Conservation (phyloP, 352 stramenopile species). For the Phytopythium aichiense region DNA sequence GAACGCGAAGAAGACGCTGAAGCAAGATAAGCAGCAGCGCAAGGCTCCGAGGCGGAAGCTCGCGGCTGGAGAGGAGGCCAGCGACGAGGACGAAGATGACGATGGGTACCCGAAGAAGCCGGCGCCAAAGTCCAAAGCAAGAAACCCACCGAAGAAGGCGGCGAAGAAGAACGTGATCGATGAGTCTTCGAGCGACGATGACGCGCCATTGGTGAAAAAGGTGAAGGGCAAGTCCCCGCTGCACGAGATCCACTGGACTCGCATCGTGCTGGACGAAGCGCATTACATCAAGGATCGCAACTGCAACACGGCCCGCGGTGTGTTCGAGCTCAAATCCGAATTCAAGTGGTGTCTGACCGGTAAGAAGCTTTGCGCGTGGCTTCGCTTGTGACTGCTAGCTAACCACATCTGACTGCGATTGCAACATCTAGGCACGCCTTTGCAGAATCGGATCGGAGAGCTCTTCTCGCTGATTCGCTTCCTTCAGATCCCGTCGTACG, state of each 20-base stretch:
- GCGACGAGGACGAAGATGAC: conserved; percentile 36
- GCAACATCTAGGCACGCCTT: conserved; percentile 65
- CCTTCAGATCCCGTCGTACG: conserved; percentile 95
- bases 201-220: conserved; percentile 27
- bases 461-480: conserved; percentile 98
- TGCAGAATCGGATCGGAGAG: conserved; percentile 94
- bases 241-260: conserved; percentile 95
- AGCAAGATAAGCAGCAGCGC: conserved; percentile 86
- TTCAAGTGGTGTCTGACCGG: conserved; percentile 98
- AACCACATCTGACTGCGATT: background rate
- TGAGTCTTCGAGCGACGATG: conserved; percentile 17
- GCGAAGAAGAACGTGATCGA: conserved; percentile 32
- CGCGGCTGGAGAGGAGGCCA: conserved; percentile 56
- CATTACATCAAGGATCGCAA: conserved; percentile 94
- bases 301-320: conserved; percentile 94
- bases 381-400: background rate
- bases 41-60: conserved; percentile 53
- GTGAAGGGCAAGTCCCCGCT: conserved; percentile 69
- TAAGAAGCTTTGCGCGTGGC: conserved; percentile 21
- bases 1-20: conserved; percentile 90
- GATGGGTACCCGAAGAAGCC: conserved; percentile 60
- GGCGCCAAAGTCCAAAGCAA: conserved; percentile 28
- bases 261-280: conserved; percentile 96
- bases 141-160: conserved; percentile 14
- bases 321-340: conserved; percentile 95